Percentiles rank a stretch among this genome's conserved stretches.
These are phyloP conservation scores for Hypoxylon sp. DNA, from an alignment of 2,329 filamentous ascomycete species.

Conservation along the genomic window DNA sequence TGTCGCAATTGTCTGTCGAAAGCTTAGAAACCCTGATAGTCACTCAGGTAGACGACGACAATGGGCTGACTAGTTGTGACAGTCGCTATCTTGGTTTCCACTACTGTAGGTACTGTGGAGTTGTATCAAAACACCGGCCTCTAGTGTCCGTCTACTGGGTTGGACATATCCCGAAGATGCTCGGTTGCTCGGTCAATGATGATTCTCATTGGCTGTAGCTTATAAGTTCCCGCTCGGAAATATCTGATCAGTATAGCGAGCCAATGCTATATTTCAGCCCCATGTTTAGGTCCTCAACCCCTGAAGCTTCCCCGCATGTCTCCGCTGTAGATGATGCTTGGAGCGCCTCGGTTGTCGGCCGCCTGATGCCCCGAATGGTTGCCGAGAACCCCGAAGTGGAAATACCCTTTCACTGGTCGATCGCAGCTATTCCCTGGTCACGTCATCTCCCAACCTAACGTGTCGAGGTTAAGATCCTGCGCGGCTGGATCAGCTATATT, in stretches of 20 bases:
- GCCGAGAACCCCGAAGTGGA: constrained; percentile 1
- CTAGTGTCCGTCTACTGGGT: neutral
- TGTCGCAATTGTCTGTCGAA: constrained; percentile 41
- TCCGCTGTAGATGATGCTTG: neutral
- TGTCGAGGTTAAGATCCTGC: constrained; percentile 2
- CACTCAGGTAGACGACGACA: constrained; percentile 10
- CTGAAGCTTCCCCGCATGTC: constrained; percentile 34
- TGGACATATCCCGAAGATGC: constrained; percentile 24
- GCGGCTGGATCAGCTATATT: neutral
- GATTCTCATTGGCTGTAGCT: constrained; percentile 25
- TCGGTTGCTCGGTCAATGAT: constrained; percentile 30
- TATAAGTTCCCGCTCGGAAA: constrained; percentile 6
- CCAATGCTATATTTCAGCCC: constrained; percentile 15
- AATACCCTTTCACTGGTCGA: constrained; percentile 13
- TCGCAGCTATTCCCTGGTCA: constrained; percentile 6
- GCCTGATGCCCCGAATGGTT: constrained; percentile 14
- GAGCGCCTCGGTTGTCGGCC: constrained; percentile 35
- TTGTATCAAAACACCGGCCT: constrained; percentile 1
- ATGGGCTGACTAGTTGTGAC: constrained; percentile 29
- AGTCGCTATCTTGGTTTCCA: constrained; percentile 15
- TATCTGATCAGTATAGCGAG: neutral
- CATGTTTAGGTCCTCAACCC: constrained; percentile 26
- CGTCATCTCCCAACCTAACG: constrained; percentile 19
- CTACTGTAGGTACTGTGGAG: constrained; percentile 34
- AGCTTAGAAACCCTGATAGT: constrained; percentile 17